Evolutionary conservation across 768 basidiomycete genomes (phyloP).

Genomic region (Brasilioporus rufonigricans): DNA sequence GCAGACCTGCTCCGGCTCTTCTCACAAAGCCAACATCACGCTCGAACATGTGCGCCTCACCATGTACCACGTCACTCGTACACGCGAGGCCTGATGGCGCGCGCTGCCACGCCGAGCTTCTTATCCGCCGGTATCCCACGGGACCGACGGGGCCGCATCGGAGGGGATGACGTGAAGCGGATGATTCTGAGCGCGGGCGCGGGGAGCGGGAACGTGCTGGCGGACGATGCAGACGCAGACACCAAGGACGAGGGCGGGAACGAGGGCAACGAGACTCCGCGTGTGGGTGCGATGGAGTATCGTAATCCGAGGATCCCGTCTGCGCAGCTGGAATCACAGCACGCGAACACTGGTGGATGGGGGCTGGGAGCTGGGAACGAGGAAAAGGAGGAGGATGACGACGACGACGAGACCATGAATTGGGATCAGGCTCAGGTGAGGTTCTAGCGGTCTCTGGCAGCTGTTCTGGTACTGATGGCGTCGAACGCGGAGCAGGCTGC

Average conservation of each 20-base stretch:
- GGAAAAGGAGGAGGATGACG: conserved; percentile 61
- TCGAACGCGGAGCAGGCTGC: conserved; percentile 37
- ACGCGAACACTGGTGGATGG: conserved; percentile 68
- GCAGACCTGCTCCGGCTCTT: conserved; percentile 62
- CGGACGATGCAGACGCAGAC: conserved; percentile 33
- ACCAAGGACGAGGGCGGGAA: conserved; percentile 37
- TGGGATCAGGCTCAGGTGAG: conserved; percentile 71
- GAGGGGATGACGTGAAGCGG: conserved; percentile 33
- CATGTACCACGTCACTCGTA: conserved; percentile 30
- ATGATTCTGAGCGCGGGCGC: conserved; percentile 29
- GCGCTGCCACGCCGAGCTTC: conserved; percentile 55
- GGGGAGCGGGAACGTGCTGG: conserved; percentile 4
- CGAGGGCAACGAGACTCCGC: conserved; percentile 58
- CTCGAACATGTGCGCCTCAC: conserved; percentile 24
- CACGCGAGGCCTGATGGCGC: conserved; percentile 25
- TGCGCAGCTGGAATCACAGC: conserved; percentile 37
- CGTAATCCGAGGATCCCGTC: conserved; percentile 7
- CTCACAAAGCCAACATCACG: conserved; percentile 49
- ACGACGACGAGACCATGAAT: conserved; percentile 60
- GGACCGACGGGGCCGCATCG: conserved; percentile 77
- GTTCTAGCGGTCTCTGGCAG: neutral
- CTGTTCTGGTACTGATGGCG: neutral
- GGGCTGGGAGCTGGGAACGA: conserved; percentile 63
- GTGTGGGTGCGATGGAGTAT: conserved; percentile 44
- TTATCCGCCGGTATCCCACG: conserved; percentile 70